These are phyloP conservation scores for Arxiozyma bovina DNA, from an alignment of 1,139 yeast species.

Conservation along the genomic window DNA sequence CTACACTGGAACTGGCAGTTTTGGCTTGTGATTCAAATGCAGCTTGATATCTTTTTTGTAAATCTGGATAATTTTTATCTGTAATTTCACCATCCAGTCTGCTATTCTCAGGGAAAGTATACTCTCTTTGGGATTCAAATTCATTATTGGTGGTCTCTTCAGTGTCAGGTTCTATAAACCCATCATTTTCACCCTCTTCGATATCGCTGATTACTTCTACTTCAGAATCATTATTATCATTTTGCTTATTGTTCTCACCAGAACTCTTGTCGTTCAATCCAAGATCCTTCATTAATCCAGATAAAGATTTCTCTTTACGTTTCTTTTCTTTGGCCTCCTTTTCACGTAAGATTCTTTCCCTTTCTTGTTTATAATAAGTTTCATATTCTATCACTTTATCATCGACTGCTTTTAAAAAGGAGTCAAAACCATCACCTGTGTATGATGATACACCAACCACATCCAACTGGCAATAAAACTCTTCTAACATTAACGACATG, in stretches of 20 bases:
- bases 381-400: conserved; percentile 83
- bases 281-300: conserved; percentile 72
- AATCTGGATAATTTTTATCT: conserved; percentile 40
- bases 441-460: conserved; percentile 85
- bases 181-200: conserved; percentile 52
- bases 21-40: conserved; percentile 63
- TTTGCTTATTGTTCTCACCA: conserved; percentile 3
- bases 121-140: conserved; percentile 45
- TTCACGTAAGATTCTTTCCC: conserved; percentile 70
- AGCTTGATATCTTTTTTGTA: conserved; percentile 62
- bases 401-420: conserved; percentile 73
- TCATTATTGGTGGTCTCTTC: conserved; percentile 46
- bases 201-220: conserved; percentile 67
- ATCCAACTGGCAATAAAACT: conserved; percentile 87
- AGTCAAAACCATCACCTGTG: conserved; percentile 92
- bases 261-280: conserved; percentile 44
- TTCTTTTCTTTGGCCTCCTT: conserved; percentile 68
- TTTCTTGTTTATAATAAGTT: conserved; percentile 71
- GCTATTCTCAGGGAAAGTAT: conserved; percentile 66
- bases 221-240: conserved; percentile 31
- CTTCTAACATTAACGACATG: conserved; percentile 93
- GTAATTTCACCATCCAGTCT: conserved; percentile 50
- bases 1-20: conserved; percentile 53
- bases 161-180: conserved; percentile 55
- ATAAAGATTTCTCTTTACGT: conserved; percentile 63